Evolutionary conservation across 768 basidiomycete genomes (phyloP), one percentile per base, ranked within the genome.

Genomic region (Leccinum truebloodii): DNA sequence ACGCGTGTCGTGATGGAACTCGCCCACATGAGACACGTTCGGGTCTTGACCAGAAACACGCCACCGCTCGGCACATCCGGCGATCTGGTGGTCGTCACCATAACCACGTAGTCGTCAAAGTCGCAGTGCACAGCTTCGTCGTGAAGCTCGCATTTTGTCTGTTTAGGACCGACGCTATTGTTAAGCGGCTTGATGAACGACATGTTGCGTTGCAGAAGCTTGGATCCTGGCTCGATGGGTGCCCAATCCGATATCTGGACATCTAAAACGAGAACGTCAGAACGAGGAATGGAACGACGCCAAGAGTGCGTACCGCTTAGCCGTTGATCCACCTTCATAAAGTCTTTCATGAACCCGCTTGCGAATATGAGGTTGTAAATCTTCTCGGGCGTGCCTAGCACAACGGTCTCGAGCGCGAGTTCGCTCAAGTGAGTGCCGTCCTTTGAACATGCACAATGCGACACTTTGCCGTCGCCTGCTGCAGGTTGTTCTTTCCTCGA

Each of bases 291-390:
- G 28, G 2, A 22, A 34, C 35, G 1, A 1, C 30, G 1, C 14
- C 24, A 2, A 10, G 20, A 16, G 22, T 7, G 77, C 89, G 64
- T 66, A 95, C 97, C 96, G 18, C 81, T 78, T 18, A 98, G 79
- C 71, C 92, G 95, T 77, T 98, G 95, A 63, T 93, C 85, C n/a
- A 86, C 83, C 30, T 81, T 77, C 87, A 98, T 86, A 73, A 98
- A 99, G 48, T 92, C 92, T 74, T 95, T 97, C 68, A 95, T 87
- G 76, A 97, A 98, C 41, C 87, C 95, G 74, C 94, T 95, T 51
- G 94, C 87, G 71, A 98, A 98, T 80, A 98, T 93, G 68, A 99
- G 79, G 71, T 94, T 95, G 77, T 97, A 91, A 51, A 98, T 92
- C 78, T 91, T 89, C 70, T 98, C 95, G 3, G 97, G 97, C 1